Evolutionary conservation across 257 asterid species (phyloP), one percentile per base, ranked within the genome.

Genomic region (Fraxinus anomala): DNA sequence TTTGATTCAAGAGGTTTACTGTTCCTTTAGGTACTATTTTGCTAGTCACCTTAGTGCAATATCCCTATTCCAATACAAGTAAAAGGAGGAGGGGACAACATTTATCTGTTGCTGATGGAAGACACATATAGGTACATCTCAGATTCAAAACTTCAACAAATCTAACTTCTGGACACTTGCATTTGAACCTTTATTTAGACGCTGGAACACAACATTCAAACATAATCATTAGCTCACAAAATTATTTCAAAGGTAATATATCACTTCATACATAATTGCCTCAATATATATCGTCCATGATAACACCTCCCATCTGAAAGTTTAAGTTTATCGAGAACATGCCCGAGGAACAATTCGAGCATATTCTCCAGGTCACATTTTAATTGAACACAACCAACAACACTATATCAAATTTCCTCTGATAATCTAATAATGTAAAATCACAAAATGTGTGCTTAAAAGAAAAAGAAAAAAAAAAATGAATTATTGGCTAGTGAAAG

Each of bases 381-480:
- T 13, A 44, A 49, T 54, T 63, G 31, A 54, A 16, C 76, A 79
- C 31, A 44, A 75, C 82, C 37, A 72, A 63, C 61, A 79, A 71
- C 69, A 73, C 26, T 37, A 51, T 28, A 49, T 8, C 69, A 63
- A 71, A 63, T 42, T 23, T 42, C 10, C 12, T 6, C 31, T 42
- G 26, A 39, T 61, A 77, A 37, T 33, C 16, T 21, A 68, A 30
- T 24, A 23, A 69, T 39, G 71, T 40, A 69, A 76, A 72, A 68
- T 68, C 31, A 66, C 1, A 71, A 68, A 24, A 23, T 59, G 3
- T n/a, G 65, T 42, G 78, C 71, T 68, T 36, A 1, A 72, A 72
- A 56, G 14, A 21, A 54, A 54, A 54, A 7, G 8, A n/a, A 6
- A 49, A 1, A 4, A 51, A 1, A 51, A 3, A 7, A 30, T 1